A percentile compares a stretch with the other conserved stretches of the same genome.
These are phyloP conservation scores for Bretziella fagacearum DNA, from an alignment of 2,329 filamentous ascomycete genomes.

Conservation along the genomic window DNA sequence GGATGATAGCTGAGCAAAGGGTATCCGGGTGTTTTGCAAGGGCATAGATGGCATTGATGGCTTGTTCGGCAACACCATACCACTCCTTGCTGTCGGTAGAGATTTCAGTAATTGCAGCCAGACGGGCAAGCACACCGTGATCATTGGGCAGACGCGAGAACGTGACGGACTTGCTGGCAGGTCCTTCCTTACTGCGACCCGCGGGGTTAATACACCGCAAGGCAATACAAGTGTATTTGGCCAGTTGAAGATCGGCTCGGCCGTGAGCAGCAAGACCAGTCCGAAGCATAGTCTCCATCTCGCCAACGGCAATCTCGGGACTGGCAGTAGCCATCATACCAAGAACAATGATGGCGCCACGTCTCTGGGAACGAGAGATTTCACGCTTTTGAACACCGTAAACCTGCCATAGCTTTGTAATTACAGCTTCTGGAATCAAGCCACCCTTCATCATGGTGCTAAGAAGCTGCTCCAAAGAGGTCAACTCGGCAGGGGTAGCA, in stretches of 20 bases:
- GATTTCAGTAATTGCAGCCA: constrained; percentile 74
- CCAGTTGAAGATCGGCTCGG: constrained; percentile 66
- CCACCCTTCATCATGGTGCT: constrained; percentile 96
- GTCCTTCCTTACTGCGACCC: constrained; percentile 43
- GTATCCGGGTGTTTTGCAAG: constrained; percentile 88
- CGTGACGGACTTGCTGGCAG: constrained; percentile 50
- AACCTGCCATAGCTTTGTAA: constrained; percentile 91
- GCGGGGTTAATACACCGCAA: constrained; percentile 76
- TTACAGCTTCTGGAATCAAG: constrained; percentile 67
- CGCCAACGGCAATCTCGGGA: constrained; percentile 80
- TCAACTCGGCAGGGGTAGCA: constrained; percentile 84
- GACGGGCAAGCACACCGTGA: constrained; percentile 64
- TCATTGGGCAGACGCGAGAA: constrained; percentile 77
- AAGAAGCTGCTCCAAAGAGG: constrained; percentile 83
- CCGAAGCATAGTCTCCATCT: constrained; percentile 86
- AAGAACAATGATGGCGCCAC: constrained; percentile 87
- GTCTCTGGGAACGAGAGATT: constrained; percentile 76
- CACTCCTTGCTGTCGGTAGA: constrained; percentile 85
- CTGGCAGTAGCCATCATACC: constrained; percentile 92
- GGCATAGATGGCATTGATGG: constrained; percentile 86
- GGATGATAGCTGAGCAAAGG: constrained; percentile 78
- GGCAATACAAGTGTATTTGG: constrained; percentile 91
- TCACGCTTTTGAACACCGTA: constrained; percentile 89
- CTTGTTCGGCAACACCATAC: constrained; percentile 91
- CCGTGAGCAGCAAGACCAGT: constrained; percentile 75